Conservation (phyloP, 805 yeast species). For the Saccharomyces paradoxus region DNA sequence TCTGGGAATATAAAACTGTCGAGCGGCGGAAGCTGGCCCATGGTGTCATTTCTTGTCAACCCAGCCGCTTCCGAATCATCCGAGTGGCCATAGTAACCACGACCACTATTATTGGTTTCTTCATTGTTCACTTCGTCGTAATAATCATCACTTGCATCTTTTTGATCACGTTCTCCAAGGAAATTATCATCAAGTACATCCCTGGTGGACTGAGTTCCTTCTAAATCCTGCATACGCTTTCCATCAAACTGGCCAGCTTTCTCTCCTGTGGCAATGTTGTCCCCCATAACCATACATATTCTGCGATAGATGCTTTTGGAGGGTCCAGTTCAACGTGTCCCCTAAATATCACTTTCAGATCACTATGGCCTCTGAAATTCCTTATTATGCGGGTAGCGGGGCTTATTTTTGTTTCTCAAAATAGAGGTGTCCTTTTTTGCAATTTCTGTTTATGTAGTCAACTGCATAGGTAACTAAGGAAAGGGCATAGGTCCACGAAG, state of each 20-base stretch:
- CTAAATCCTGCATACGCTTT: background rate
- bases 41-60: background rate
- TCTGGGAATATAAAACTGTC: slow-evolving; percentile 45
- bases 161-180: background rate
- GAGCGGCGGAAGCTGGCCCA: background rate
- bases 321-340: background rate
- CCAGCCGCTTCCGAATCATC: background rate
- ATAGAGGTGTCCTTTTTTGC: background rate
- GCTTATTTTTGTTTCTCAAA: background rate
- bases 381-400: background rate
- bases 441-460: background rate
- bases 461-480: background rate
- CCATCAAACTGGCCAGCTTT: background rate
- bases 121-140: background rate
- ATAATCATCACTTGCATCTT: background rate
- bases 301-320: background rate
- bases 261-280: background rate
- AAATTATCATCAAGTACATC: background rate
- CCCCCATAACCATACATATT: background rate
- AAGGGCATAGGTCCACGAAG: background rate
- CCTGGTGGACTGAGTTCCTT: background rate
- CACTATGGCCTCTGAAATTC: background rate
- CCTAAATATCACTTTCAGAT: background rate
- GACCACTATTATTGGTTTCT: background rate
- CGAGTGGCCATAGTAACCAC: background rate